phyloP scores from a whole-genome alignment of 768 basidiomycete species.

The Lyophyllum semitale region DNA sequence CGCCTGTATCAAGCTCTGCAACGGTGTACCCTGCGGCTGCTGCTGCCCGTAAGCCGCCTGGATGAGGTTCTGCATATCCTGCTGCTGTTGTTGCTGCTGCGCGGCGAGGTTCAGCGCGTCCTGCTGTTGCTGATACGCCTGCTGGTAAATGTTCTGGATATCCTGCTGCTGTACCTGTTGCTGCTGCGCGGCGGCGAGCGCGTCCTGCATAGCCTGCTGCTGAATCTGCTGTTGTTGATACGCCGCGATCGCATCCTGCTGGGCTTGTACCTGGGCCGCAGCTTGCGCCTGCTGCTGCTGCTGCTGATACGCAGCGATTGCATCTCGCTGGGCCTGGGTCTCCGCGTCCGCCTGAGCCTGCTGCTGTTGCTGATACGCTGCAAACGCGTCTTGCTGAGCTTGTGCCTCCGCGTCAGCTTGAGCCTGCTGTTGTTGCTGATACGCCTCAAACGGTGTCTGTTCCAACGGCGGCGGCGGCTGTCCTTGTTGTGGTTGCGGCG shows the following conservation, averaged over 20 bases:
- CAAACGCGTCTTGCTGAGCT: conserved; percentile 16
- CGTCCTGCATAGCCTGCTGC: conserved; percentile 12
- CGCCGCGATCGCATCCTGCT: conserved; percentile 13
- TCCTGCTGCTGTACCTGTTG: conserved; percentile 19
- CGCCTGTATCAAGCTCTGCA: neutral
- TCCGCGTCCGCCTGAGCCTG: conserved; percentile 1
- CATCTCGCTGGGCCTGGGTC: conserved; percentile 2
- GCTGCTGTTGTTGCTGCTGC: conserved; percentile 3
- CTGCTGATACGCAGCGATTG: conserved; percentile 1
- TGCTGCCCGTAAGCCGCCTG: conserved; percentile 14
- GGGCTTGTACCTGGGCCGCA: conserved; percentile 11
- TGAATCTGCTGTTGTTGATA: conserved; percentile 16
- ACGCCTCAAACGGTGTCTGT: conserved; percentile 5
- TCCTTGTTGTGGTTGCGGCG: conserved; percentile 13
- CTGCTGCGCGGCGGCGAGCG: conserved; percentile 9
- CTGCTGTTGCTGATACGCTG: conserved; percentile 13
- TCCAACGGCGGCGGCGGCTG: neutral
- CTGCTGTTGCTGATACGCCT: conserved; percentile 11
- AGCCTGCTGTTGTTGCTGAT: conserved; percentile 12
- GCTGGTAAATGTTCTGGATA: conserved; percentile 7
- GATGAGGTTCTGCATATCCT: neutral
- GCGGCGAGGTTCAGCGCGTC: neutral
- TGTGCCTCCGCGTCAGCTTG: conserved; percentile 6
- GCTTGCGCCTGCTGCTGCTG: conserved; percentile 13
- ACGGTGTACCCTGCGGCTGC: conserved; percentile 2